phyloP scores from a whole-genome alignment of 2,329 filamentous ascomycete genomes.

The Aphanoascus verrucosus region DNA sequence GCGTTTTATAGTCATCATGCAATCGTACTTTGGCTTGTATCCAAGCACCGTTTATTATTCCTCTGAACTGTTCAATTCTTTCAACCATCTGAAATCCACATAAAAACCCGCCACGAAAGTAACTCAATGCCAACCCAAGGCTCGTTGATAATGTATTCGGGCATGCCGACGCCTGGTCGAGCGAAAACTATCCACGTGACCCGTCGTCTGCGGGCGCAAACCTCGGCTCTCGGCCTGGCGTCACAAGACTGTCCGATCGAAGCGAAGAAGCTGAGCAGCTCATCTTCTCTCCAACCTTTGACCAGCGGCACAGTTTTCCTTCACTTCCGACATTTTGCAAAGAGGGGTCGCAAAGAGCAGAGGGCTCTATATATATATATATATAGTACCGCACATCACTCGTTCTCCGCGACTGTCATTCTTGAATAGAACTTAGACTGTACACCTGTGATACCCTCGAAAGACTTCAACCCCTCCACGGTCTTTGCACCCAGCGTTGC shows the following conservation, averaged over 20 bases:
- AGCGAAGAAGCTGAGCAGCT: neutral
- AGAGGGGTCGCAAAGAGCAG: neutral
- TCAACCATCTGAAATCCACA: too few species aligned
- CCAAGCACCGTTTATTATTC: too few species aligned
- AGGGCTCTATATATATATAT: neutral
- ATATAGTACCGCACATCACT: neutral
- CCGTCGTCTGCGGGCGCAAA: neutral
- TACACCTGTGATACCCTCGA: neutral
- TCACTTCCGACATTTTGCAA: neutral
- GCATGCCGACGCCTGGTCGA: neutral
- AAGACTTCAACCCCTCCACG: neutral
- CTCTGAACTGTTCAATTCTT: too few species aligned
- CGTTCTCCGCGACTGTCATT: neutral
- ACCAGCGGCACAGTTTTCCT: neutral
- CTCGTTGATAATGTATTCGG: too few species aligned
- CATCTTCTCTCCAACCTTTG: neutral
- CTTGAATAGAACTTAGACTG: slow-evolving; percentile 1
- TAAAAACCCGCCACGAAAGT: too few species aligned
- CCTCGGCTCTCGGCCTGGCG: slow-evolving; percentile 12
- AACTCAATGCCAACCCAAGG: too few species aligned
- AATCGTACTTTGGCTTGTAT: too few species aligned
- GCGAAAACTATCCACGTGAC: slow-evolving; percentile 1
- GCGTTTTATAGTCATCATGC: too few species aligned
- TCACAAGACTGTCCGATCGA: neutral
- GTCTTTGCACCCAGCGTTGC: neutral